Percentiles rank a stretch among this genome's conserved stretches.
phyloP scores from a whole-genome alignment of 2,329 filamentous ascomycete species.

The Xylariaceae sp. region DNA sequence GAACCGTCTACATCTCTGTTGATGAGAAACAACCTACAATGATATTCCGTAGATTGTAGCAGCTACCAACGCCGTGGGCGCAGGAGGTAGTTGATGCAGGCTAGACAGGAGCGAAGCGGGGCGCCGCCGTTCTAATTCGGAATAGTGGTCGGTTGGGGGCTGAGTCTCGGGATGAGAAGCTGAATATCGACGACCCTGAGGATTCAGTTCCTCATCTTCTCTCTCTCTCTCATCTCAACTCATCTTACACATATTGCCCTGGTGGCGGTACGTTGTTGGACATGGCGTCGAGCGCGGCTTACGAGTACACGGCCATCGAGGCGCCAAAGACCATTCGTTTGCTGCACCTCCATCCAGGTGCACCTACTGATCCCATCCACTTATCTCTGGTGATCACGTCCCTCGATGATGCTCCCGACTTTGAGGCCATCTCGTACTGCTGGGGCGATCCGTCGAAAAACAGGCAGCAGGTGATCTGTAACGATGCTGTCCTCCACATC shows the following conservation, averaged over 20 bases:
- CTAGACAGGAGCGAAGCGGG: too few species aligned
- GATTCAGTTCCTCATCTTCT: not conserved
- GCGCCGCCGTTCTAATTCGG: too few species aligned
- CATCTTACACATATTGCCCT: too few species aligned
- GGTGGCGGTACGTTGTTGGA: too few species aligned
- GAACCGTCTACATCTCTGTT: too few species aligned
- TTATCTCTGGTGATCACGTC: not conserved
- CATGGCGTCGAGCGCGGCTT: not conserved
- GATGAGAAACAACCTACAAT: too few species aligned
- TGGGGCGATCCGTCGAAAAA: not conserved
- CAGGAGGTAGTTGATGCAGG: too few species aligned
- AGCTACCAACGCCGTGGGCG: too few species aligned
- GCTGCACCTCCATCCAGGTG: conserved; percentile 5
- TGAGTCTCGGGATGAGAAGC: too few species aligned
- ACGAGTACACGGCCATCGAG: conserved; percentile 2
- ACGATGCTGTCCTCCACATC: conserved; percentile 2
- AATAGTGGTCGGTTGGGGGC: too few species aligned
- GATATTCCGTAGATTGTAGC: too few species aligned
- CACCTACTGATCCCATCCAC: not conserved
- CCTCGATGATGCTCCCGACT: conserved; percentile 5
- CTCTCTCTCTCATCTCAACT: not conserved
- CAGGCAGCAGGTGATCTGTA: not conserved
- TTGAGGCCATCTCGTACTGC: conserved; percentile 11
- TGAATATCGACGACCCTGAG: too few species aligned
- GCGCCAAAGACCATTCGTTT: conserved; percentile 4